A percentile compares a stretch with the other conserved stretches of the same genome.
phyloP scores from a whole-genome alignment of 1,139 yeast genomes.

The Dujonia santamariae region DNA sequence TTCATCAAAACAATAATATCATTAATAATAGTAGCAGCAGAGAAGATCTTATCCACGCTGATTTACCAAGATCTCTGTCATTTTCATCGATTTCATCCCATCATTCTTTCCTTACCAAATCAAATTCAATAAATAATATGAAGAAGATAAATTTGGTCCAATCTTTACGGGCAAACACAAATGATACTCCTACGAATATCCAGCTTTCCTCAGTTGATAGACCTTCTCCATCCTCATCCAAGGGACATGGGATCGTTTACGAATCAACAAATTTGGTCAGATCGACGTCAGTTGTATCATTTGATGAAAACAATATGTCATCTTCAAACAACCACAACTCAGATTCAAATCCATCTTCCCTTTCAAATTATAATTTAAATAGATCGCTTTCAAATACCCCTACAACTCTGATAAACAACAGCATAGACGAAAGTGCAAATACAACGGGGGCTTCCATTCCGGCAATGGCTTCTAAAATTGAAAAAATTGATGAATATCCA shows the following conservation, averaged over 20 bases:
- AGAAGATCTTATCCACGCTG: not conserved
- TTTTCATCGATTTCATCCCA: constrained; percentile 11
- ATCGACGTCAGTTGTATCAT: constrained; percentile 4
- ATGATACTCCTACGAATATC: constrained; percentile 34
- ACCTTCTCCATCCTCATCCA: too few species aligned
- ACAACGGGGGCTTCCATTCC: too few species aligned
- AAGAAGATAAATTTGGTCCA: constrained; percentile 23
- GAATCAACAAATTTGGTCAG: constrained; percentile 11
- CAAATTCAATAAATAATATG: constrained; percentile 18
- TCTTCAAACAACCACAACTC: constrained; percentile 9
- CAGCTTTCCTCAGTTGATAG: constrained; percentile 11
- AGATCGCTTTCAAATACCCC: constrained; percentile 35
- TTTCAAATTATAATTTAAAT: constrained; percentile 25
- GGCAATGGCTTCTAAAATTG: constrained; percentile 1
- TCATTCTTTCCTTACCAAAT: constrained; percentile 3
- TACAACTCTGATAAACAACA: constrained; percentile 29
- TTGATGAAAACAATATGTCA: constrained; percentile 4
- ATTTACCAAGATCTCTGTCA: constrained; percentile 12
- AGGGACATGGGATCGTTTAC: constrained; percentile 2
- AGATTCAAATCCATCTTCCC: constrained; percentile 21
- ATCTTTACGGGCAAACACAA: constrained; percentile 23
- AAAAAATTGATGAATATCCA: constrained; percentile 3
- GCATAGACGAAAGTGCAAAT: constrained; percentile 10
- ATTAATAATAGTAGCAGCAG: not conserved
- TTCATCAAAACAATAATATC: not conserved